phyloP scores from a whole-genome alignment of 2,329 filamentous ascomycete species.

The Xylaria digitata region DNA sequence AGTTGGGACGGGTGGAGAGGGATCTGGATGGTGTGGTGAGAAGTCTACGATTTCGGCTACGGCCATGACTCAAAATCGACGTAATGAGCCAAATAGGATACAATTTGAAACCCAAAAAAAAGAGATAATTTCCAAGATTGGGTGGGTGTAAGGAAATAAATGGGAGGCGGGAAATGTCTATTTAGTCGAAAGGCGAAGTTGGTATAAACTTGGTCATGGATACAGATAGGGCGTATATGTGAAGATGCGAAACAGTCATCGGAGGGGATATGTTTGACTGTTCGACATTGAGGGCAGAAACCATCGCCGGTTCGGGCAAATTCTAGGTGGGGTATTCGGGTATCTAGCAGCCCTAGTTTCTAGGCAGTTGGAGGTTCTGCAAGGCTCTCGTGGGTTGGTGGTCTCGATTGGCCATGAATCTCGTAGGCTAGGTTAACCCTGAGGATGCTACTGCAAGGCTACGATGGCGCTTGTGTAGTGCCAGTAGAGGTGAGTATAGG shows the following conservation, averaged over 20 bases:
- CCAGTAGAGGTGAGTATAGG: too few relatives aligned
- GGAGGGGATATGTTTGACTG: slow-evolving; percentile 11
- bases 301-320: slow-evolving; percentile 33
- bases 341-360: slow-evolving; percentile 20
- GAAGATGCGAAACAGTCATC: slow-evolving; percentile 13
- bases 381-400: background rate
- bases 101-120: too few relatives aligned
- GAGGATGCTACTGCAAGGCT: slow-evolving; percentile 20
- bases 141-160: background rate
- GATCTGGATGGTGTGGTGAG: slow-evolving; percentile 85
- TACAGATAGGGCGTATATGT: background rate
- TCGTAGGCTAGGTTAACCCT: background rate
- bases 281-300: slow-evolving; percentile 13
- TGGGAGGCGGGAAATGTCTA: background rate
- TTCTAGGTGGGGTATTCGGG: slow-evolving; percentile 25
- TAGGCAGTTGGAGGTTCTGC: slow-evolving; percentile 12
- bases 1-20: slow-evolving; percentile 76
- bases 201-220: slow-evolving; percentile 5
- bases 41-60: slow-evolving; percentile 73
- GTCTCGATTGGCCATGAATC: slow-evolving; percentile 7
- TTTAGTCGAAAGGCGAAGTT: background rate
- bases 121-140: background rate
- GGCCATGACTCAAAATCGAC: slow-evolving; percentile 55
- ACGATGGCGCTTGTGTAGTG: background rate
- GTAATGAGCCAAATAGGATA: background rate